Evolutionary conservation across 129 eudicot species (phyloP), one percentile per base, ranked within the genome.

Genomic region (Glebionis coronaria): DNA sequence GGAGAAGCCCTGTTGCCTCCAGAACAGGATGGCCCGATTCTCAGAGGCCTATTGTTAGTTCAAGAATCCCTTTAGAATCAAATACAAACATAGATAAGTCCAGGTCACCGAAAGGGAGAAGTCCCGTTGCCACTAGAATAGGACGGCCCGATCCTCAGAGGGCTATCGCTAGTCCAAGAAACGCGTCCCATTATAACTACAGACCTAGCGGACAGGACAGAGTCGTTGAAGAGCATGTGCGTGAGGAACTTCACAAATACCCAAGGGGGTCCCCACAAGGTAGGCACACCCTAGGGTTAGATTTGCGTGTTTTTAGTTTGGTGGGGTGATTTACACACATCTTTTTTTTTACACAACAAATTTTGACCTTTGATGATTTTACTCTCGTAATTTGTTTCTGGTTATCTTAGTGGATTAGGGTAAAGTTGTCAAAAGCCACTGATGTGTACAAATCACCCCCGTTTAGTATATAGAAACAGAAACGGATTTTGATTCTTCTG

Each of bases 191-290:
- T 44, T 68, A 74, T 65, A 74, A 73, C 42, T 85, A 84, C 67
- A 80, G 91, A 67, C 66, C 78, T 63, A 82, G 91, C 25, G 80
- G 93, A 73, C 98, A 83, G 78, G 98, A 88, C 44, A 88, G 73
- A 70, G 70, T 68, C 63, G 68, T 88, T 29, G 94, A 88, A 79
- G 96, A 88, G 54, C 82, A 84, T 69, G 84, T 74, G 49, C 95
- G 79, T 68, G 92, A 83, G 53, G 95, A 90, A 74, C 73, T 87
- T 46, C 91, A 79, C 52, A 90, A 79, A 65, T 16, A 79, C 31
- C 81, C 95, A 38, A 82, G 90, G 71, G 73, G 81, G 56, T 79
- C 85, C 73, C 85, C 87, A 54, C 90, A 87, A 73, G 79, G 76
- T 71, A 73, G 79, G 84, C 42, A 88, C 82, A 70, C 82, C 74